Base-by-base conservation (phyloP, 148 eudicot species). In the Heliosperma pusillum region DNA sequence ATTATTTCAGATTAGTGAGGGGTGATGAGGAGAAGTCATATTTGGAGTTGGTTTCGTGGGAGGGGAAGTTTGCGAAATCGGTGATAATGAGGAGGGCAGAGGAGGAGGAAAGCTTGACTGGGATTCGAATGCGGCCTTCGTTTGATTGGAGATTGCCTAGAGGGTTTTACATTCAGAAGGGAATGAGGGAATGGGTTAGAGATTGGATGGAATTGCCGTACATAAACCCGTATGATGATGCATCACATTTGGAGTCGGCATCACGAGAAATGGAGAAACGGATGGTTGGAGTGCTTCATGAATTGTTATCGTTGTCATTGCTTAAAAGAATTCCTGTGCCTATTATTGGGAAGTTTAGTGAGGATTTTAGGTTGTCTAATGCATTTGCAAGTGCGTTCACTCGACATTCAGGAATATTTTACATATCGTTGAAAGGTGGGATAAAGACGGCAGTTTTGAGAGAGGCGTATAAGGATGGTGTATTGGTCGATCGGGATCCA, bases 171-270 rank as follows among this genome's bases (percentile, higher is more conserved):
- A 81, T 92, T 25, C 92, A 76, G 85, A 95, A 92, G 78, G 96
- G 84, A 60, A 92, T 90, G 97, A 89, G 97, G 78, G 97, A 95
- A 71, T 95, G 99, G 99, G 79, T 87, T 62, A 81, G 96, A 77
- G 96, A 95, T 84, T 95, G 99, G 99, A 79, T 90, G 83, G 99
- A 92, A 82, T 81, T 89, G 72, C 96, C 97, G 0, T 95, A 95
- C 64, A 78, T 90, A 36, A 92, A 89, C 2, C 98, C 98, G 0
- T 95, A 92, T 67, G 92, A 85, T 16, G 92, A 92, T 84, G 86
- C 87, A 0, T 84, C 88, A 0, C 24, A 72, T 61, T 82, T 92
- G 77, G 90, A 86, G 29, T 85, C 79, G 12, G 75, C 85, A 17
- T 94, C 98, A 0, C 85, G 74, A 11, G 97, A 90, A 71, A 90